Percentiles rank a stretch among this genome's conserved stretches.
phyloP scores from a whole-genome alignment of 2,329 filamentous ascomycete genomes.

The Penicillium brevicompactum region DNA sequence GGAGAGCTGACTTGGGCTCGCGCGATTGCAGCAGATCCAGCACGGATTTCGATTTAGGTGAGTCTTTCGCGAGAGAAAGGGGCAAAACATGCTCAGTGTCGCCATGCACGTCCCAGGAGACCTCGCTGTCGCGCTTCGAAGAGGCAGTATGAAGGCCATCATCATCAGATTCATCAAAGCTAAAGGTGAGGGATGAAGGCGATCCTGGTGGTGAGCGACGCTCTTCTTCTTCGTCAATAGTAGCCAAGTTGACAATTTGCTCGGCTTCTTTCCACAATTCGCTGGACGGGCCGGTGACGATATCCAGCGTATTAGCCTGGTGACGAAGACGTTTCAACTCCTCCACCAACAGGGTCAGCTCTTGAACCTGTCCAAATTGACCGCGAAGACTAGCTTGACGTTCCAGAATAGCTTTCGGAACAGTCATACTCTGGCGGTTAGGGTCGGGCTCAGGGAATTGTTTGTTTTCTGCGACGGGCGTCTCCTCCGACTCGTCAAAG shows the following conservation, averaged over 20 bases:
- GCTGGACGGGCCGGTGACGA: slow-evolving; percentile 56
- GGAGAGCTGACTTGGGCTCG: slow-evolving; percentile 31
- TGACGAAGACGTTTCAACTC: slow-evolving; percentile 64
- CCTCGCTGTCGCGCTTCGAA: slow-evolving; percentile 34
- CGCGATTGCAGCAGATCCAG: slow-evolving; percentile 61
- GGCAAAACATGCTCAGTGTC: slow-evolving; percentile 30
- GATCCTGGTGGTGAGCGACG: slow-evolving; percentile 53
- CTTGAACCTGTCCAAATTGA: slow-evolving; percentile 65
- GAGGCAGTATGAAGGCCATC: slow-evolving; percentile 40
- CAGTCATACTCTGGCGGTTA: slow-evolving; percentile 44
- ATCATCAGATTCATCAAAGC: slow-evolving; percentile 61
- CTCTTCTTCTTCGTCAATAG: slow-evolving; percentile 63
- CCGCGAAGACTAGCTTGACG: slow-evolving; percentile 66
- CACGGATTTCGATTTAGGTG: slow-evolving; percentile 63
- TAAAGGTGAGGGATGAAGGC: slow-evolving; percentile 60
- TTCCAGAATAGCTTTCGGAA: slow-evolving; percentile 64
- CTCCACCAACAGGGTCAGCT: slow-evolving; percentile 66
- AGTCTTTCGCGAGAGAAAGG: slow-evolving; percentile 54
- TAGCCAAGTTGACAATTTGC: slow-evolving; percentile 67
- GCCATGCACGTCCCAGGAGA: slow-evolving; percentile 32
- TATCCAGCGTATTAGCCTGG: slow-evolving; percentile 55
- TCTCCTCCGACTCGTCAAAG: slow-evolving; percentile 58
- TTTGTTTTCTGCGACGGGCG: slow-evolving; percentile 45
- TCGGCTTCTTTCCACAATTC: slow-evolving; percentile 66
- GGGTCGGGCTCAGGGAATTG: slow-evolving; percentile 23